Conservation (phyloP, 2,329 filamentous ascomycete genomes). For the Dryadomyces sulphureus region DNA sequence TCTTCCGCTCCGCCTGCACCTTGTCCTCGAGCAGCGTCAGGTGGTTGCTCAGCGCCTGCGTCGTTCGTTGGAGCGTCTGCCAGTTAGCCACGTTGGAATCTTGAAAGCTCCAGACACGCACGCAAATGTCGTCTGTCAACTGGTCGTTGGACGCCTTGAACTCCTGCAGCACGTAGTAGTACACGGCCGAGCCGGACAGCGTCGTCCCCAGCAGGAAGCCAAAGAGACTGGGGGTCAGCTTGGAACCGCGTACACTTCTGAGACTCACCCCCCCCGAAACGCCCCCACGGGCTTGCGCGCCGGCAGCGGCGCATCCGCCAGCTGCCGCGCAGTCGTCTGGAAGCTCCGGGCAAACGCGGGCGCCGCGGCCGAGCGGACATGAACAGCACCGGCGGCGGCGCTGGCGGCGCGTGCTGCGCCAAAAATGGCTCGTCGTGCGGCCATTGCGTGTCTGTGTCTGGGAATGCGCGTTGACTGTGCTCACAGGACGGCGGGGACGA, state of each 20-base stretch:
- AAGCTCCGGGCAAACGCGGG: slow-evolving; percentile 25
- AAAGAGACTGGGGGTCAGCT: slow-evolving; percentile 49
- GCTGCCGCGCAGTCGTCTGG: slow-evolving; percentile 31
- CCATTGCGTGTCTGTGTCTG: slow-evolving; percentile 19
- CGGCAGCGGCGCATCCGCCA: slow-evolving; percentile 34
- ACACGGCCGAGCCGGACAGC: slow-evolving; percentile 65
- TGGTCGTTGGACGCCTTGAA: slow-evolving; percentile 90
- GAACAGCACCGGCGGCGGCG: no score
- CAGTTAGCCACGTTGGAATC: not conserved
- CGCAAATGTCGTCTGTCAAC: slow-evolving; percentile 89
- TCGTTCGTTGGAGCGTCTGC: slow-evolving; percentile 75
- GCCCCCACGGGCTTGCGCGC: slow-evolving; percentile 43
- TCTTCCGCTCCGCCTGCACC: slow-evolving; percentile 52
- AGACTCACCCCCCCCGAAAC: slow-evolving; percentile 40
- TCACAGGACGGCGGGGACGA: no score
- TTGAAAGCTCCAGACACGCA: no score
- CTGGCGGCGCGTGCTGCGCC: slow-evolving; percentile 22
- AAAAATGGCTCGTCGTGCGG: slow-evolving; percentile 27
- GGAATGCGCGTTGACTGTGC: not conserved
- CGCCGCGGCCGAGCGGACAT: slow-evolving; percentile 5
- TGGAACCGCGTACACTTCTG: not conserved
- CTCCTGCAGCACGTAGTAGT: slow-evolving; percentile 86
- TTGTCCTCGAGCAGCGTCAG: slow-evolving; percentile 70
- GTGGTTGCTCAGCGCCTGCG: slow-evolving; percentile 74
- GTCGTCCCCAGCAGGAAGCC: slow-evolving; percentile 82